phyloP scores from a whole-genome alignment of 768 basidiomycete species.

The Suillus decipiens region DNA sequence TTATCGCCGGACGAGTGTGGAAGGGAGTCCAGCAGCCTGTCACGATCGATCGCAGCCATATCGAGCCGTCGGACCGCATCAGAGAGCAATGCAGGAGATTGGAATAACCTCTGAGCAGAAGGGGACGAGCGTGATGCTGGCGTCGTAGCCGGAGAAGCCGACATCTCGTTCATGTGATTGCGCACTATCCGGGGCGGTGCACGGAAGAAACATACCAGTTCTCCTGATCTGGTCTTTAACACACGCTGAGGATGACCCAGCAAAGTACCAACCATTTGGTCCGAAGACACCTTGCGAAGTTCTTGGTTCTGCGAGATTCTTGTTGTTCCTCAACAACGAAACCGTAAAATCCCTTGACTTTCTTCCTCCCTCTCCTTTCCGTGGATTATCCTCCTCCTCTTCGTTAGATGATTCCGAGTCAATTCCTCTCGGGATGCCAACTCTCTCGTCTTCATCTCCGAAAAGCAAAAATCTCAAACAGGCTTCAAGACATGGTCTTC shows the following conservation, averaged over 20 bases:
- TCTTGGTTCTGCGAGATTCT: constrained; percentile 81
- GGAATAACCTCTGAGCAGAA: constrained; percentile 39
- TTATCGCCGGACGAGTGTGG: constrained; percentile 48
- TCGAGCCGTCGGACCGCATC: constrained; percentile 72
- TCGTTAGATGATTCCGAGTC: constrained; percentile 70
- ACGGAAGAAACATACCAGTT: constrained; percentile 85
- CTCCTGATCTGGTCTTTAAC: constrained; percentile 50
- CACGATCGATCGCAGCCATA: constrained; percentile 58
- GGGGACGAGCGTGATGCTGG: constrained; percentile 26
- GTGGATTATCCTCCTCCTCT: constrained; percentile 51
- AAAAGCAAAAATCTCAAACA: constrained; percentile 84
- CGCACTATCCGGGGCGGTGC: constrained; percentile 71
- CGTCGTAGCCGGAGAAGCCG: constrained; percentile 43
- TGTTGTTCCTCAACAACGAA: constrained; percentile 59
- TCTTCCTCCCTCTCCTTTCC: constrained; percentile 27
- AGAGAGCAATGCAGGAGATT: constrained; percentile 68
- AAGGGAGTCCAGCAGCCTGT: constrained; percentile 36
- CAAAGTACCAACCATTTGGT: constrained; percentile 64
- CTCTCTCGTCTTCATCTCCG: constrained; percentile 56
- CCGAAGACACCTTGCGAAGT: constrained; percentile 90
- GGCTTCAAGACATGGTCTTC: constrained; percentile 82
- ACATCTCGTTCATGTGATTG: constrained; percentile 51
- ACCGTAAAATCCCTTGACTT: constrained; percentile 53
- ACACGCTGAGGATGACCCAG: not conserved
- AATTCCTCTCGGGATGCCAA: constrained; percentile 37